Evolutionary conservation across 2,329 filamentous ascomycete species (phyloP), one percentile per base, ranked within the genome.

Genomic region (Gnomoniopsis sp.): DNA sequence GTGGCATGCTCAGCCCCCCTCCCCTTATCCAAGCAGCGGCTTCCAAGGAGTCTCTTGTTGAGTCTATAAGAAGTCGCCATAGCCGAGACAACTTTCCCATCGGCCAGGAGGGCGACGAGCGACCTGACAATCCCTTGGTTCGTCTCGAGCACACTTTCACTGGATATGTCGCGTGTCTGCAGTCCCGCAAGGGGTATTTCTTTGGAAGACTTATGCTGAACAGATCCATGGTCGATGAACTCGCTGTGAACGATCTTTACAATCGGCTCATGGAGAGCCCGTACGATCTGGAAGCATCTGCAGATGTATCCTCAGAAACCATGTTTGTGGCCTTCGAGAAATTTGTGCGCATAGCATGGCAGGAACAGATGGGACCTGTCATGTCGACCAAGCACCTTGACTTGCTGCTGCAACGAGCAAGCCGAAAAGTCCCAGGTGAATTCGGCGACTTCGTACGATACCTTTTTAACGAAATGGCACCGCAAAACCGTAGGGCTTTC

Each of bases 321-420:
- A 82, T 98, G 6, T 96, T 97, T 69, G 89, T 90, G 26, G 89
- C 93, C 0, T 98, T 97, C 70, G 93, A 97, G 71, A 97, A 96
- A 62, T 98, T 97, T 66, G 77, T 97, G 61, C 87, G 86, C 59
- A 88, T 92, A 63, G 92, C 90, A 14, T 98, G 93, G 93, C 87
- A 84, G 60, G 89, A 93, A 64, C 88, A 91, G 66, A 92, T 97
- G 80, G 93, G 93, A 0, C 86, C 90, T 3, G 85, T 98, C 57
- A 86, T 98, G 71, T 86, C 90, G 1, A 80, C 85, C 54, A 80
- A 88, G 49, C 82, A 86, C 6, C 79, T 97, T 41, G 84, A 88
- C 58, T 85, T 86, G 1, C 79, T 98, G n/a, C 92, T 96, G 65
- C 80, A 83, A 59, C 80, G 84, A 59, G 79, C 83, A 11, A 81